phyloP scores from a whole-genome alignment of 1,284 basidiomycete species.

The Takashimella koratensis region DNA sequence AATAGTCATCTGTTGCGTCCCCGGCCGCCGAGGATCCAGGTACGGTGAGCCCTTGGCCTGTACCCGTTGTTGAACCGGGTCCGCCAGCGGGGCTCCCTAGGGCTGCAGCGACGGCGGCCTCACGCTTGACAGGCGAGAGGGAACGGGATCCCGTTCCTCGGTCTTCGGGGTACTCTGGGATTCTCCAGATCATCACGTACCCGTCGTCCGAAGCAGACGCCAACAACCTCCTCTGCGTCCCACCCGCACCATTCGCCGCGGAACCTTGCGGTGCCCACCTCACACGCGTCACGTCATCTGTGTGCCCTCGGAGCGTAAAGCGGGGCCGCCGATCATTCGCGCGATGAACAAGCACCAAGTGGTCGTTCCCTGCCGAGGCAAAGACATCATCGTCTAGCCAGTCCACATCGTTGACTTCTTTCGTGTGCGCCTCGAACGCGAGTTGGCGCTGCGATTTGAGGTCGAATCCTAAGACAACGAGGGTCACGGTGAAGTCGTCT shows the following conservation, averaged over 20 bases:
- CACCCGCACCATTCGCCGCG: background rate
- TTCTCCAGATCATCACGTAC: constrained; percentile 37
- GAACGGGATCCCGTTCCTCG: constrained; percentile 18
- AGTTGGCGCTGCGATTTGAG: constrained; percentile 17
- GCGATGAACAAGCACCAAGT: constrained; percentile 38
- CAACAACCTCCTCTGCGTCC: constrained; percentile 20
- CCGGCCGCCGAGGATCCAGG: background rate
- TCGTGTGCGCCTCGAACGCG: constrained; percentile 36
- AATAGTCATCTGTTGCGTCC: constrained; percentile 19
- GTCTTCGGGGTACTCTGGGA: constrained; percentile 34
- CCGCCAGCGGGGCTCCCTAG: background rate
- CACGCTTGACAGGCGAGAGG: constrained; percentile 16
- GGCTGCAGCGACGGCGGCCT: background rate
- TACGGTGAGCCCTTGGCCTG: no score
- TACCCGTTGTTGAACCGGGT: background rate
- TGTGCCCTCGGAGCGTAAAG: constrained; percentile 41
- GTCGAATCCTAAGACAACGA: constrained; percentile 17
- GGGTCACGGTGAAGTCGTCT: constrained; percentile 30
- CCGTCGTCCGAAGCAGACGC: constrained; percentile 43
- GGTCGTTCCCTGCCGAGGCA: constrained; percentile 42
- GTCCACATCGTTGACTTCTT: constrained; percentile 47
- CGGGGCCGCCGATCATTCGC: constrained; percentile 31
- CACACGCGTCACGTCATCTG: constrained; percentile 41
- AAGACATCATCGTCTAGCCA: constrained; percentile 47
- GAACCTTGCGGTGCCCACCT: constrained; percentile 27